Evolutionary conservation across 768 basidiomycete species (phyloP).

Genomic region (Tylopilus subfusipes): DNA sequence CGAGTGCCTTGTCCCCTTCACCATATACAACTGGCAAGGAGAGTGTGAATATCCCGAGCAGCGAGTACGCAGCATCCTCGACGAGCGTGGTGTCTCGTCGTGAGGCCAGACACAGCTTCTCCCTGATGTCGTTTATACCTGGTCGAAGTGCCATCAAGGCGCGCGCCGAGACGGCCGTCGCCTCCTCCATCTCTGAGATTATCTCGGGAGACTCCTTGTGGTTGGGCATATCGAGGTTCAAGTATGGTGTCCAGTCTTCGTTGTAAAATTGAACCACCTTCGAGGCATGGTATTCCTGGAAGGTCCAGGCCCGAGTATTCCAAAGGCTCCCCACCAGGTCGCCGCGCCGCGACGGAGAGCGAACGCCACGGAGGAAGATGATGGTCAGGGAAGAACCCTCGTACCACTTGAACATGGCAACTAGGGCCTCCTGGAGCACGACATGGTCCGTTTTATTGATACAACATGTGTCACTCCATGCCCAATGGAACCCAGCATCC

Average conservation of each 20-base stretch:
- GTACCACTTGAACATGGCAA: slow-evolving; percentile 12
- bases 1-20: not conserved
- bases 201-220: slow-evolving; percentile 6
- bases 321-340: not conserved
- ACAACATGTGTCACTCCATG: not conserved
- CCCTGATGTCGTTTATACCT: slow-evolving; percentile 3
- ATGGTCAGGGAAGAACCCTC: not conserved
- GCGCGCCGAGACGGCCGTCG: not conserved
- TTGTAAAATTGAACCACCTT: slow-evolving; percentile 6
- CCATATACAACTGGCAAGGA: slow-evolving; percentile 8
- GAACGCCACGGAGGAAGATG: not conserved
- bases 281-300: not conserved
- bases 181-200: slow-evolving; percentile 8
- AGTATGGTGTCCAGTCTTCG: not conserved
- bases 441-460: not conserved
- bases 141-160: slow-evolving; percentile 2
- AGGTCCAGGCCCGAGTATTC: not conserved
- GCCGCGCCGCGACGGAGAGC: not conserved
- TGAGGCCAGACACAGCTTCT: slow-evolving; percentile 13
- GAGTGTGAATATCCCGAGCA: slow-evolving; percentile 7
- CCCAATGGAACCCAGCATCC: not conserved
- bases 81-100: not conserved
- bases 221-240: not conserved
- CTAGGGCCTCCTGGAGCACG: not conserved
- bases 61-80: slow-evolving; percentile 14